Percentiles rank a stretch among this genome's conserved stretches.
phyloP scores from a whole-genome alignment of 2,329 filamentous ascomycete genomes.

The Pseudopithomyces chartarum region DNA sequence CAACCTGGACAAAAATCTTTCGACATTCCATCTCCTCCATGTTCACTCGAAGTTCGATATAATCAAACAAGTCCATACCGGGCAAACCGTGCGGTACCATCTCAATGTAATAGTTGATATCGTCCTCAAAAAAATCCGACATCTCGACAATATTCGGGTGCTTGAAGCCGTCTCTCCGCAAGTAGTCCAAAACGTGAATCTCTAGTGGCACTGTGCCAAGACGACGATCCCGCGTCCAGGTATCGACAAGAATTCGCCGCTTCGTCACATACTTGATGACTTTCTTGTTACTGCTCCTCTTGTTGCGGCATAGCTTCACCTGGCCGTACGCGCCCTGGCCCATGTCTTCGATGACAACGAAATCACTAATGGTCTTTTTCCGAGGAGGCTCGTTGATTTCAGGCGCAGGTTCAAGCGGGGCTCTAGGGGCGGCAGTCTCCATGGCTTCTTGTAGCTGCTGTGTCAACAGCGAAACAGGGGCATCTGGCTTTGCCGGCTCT shows the following conservation, averaged over 20 bases:
- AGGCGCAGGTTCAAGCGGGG: constrained; percentile 32
- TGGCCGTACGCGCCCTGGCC: constrained; percentile 97
- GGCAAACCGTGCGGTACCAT: constrained; percentile 95
- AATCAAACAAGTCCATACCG: constrained; percentile 98
- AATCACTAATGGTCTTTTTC: constrained; percentile 89
- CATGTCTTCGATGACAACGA: constrained; percentile 95
- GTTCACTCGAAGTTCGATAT: constrained; percentile 92
- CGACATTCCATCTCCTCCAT: constrained; percentile 96
- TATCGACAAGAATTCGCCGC: constrained; percentile 93
- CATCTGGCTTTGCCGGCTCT: constrained; percentile 38
- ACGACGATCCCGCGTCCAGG: constrained; percentile 92
- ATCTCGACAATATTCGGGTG: constrained; percentile 72
- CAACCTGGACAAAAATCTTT: constrained; percentile 94
- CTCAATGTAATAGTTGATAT: constrained; percentile 97
- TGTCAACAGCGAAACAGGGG: constrained; percentile 54
- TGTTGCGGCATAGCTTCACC: constrained; percentile 91
- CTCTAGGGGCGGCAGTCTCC: constrained; percentile 51
- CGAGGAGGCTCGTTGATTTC: constrained; percentile 26
- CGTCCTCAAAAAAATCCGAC: constrained; percentile 75
- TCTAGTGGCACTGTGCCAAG: constrained; percentile 94
- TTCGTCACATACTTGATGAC: constrained; percentile 99
- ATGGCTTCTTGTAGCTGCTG: constrained; percentile 57
- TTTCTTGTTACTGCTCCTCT: constrained; percentile 74
- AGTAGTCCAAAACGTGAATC: constrained; percentile 94
- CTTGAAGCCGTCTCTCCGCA: constrained; percentile 71